Evolutionary conservation across 2,329 filamentous ascomycete species (phyloP).

Genomic region (Nigrospora sphaerica): DNA sequence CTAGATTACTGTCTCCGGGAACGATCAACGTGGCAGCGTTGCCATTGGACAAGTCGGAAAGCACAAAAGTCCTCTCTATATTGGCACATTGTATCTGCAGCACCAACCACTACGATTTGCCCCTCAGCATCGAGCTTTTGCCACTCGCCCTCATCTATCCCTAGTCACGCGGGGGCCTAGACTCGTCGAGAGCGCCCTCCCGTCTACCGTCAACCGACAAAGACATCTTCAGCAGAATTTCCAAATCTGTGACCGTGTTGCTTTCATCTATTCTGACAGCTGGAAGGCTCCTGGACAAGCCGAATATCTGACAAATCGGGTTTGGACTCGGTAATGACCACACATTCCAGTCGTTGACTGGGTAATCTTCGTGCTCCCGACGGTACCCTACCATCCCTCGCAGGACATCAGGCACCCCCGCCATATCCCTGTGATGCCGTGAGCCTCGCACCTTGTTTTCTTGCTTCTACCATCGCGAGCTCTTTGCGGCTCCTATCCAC

Average conservation of each 20-base stretch:
- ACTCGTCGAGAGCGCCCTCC: no score
- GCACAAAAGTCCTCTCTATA: no score
- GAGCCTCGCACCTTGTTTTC: conserved; percentile 7
- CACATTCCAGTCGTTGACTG: conserved; percentile 8
- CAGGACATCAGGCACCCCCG: no score
- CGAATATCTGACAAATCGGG: conserved; percentile 8
- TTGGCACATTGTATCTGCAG: no score
- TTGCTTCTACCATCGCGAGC: background rate
- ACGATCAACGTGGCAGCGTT: no score
- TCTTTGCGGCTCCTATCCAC: conserved; percentile 6
- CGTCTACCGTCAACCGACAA: conserved; percentile 6
- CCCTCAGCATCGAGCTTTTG: background rate
- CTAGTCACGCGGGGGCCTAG: background rate
- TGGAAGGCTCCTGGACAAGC: conserved; percentile 4
- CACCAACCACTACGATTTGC: no score
- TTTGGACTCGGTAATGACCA: conserved; percentile 6
- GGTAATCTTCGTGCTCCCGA: conserved; percentile 10
- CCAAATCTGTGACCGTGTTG: conserved; percentile 11
- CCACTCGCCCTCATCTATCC: background rate
- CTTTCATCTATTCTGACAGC: conserved; percentile 9
- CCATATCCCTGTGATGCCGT: conserved; percentile 9
- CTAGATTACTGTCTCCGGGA: no score
- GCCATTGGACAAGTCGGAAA: no score
- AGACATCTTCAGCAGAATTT: conserved; percentile 7
- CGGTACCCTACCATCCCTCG: background rate